These are phyloP conservation scores for Chlamydomonas schloesseri DNA, from an alignment of 139 green algal species.

Conservation along the genomic window DNA sequence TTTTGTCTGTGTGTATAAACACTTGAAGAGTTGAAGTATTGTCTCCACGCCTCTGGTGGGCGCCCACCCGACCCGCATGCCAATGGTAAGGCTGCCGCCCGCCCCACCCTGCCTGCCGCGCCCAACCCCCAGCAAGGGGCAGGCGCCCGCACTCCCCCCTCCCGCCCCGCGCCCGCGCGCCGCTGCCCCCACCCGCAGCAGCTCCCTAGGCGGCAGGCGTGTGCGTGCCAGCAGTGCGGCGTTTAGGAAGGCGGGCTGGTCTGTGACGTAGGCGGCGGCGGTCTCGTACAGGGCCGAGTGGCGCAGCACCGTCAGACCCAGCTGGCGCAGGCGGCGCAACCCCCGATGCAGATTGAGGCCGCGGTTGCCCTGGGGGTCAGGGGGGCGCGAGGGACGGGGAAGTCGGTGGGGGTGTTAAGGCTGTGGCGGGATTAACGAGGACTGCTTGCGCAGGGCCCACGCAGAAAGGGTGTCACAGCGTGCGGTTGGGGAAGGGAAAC, in stretches of 20 bases:
- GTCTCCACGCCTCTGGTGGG: too few relatives aligned
- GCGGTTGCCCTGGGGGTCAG: constrained; percentile 50
- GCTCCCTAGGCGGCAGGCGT: constrained; percentile 63
- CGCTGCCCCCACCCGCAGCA: constrained; percentile 56
- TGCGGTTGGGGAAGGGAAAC: too few relatives aligned
- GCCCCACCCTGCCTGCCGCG: too few relatives aligned
- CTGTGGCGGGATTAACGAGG: too few relatives aligned
- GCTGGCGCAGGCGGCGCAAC: constrained; percentile 25
- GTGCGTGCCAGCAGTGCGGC: constrained; percentile 81
- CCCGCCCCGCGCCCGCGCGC: too few relatives aligned
- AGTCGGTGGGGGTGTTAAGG: background rate
- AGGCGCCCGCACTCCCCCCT: too few relatives aligned
- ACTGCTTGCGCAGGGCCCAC: too few relatives aligned
- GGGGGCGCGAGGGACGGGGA: background rate
- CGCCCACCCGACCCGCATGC: too few relatives aligned
- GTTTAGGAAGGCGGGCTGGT: constrained; percentile 94
- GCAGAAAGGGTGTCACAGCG: background rate
- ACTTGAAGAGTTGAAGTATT: too few relatives aligned
- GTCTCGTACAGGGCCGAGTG: constrained; percentile 91
- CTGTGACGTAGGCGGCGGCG: constrained; percentile 80
- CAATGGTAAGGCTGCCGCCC: too few relatives aligned
- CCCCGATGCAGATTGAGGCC: constrained; percentile 45
- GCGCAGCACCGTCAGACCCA: constrained; percentile 68
- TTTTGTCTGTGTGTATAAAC: too few relatives aligned
- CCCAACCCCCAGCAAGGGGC: too few relatives aligned